phyloP scores from a whole-genome alignment of 1,284 basidiomycete genomes.

The Thelephora terrestris region DNA sequence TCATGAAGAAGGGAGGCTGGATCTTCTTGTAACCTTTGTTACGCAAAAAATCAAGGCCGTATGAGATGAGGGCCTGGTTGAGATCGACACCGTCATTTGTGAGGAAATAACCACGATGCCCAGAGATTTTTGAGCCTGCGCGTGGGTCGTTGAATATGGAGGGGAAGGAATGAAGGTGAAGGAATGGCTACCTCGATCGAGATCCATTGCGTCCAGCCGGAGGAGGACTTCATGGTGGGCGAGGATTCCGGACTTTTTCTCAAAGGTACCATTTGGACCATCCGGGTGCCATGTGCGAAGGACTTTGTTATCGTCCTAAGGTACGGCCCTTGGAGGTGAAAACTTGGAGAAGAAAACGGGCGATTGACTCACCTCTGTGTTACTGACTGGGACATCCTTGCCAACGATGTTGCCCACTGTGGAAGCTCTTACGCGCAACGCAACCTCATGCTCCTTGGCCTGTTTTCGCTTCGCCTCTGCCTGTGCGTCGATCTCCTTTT shows the following conservation, averaged over 20 bases:
- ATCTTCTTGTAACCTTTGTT: conserved; percentile 85
- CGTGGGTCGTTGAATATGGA: background rate
- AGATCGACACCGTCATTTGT: conserved; percentile 95
- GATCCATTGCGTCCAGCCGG: conserved; percentile 90
- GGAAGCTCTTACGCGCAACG: conserved; percentile 74
- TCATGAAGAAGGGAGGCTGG: conserved; percentile 98
- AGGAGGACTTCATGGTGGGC: conserved; percentile 96
- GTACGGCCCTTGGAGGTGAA: conserved; percentile 1
- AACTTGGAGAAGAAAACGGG: background rate
- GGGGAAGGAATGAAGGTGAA: background rate
- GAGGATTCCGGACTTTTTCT: conserved; percentile 68
- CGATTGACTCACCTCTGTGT: conserved; percentile 64
- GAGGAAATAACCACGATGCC: conserved; percentile 95
- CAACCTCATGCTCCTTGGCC: conserved; percentile 66
- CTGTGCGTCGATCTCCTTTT: conserved; percentile 72
- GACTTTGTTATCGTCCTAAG: conserved; percentile 82
- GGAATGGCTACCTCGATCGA: conserved; percentile 69
- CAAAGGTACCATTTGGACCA: conserved; percentile 52
- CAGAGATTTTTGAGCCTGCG: conserved; percentile 81
- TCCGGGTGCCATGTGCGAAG: conserved; percentile 83
- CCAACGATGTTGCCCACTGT: conserved; percentile 92
- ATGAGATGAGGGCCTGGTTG: conserved; percentile 93
- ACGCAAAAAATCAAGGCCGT: conserved; percentile 90
- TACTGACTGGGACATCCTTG: conserved; percentile 75
- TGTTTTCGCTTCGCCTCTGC: conserved; percentile 72